Percentiles rank a stretch among this genome's conserved stretches.
phyloP scores from a whole-genome alignment of 257 asterid genomes.

The Primulina tabacum region DNA sequence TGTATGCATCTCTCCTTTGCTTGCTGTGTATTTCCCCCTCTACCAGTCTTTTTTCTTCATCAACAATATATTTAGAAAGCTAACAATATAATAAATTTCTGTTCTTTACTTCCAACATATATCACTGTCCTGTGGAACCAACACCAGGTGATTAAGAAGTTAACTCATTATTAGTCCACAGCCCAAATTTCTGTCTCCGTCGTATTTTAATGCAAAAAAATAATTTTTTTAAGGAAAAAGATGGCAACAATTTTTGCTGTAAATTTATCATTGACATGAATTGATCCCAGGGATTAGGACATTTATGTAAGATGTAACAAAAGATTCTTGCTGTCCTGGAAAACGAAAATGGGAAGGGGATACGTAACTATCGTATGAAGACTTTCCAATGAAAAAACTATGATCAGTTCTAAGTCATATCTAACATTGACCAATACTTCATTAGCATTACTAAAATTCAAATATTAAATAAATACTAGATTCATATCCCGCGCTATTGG shows the following conservation, averaged over 20 bases:
- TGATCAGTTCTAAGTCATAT: constrained; percentile 19
- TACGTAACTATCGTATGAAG: not conserved
- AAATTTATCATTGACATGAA: constrained; percentile 7
- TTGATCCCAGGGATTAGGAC: constrained; percentile 4
- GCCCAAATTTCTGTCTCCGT: not conserved
- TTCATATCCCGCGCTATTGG: not conserved
- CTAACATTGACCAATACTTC: not conserved
- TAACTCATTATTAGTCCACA: not conserved
- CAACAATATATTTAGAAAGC: not conserved
- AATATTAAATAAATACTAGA: not conserved
- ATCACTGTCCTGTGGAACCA: not conserved
- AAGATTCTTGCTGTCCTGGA: not conserved
- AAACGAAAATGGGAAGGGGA: not conserved
- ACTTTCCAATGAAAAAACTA: not conserved
- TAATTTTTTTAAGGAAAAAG: too few relatives aligned
- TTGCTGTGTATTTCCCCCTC: too few relatives aligned
- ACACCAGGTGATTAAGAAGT: not conserved
- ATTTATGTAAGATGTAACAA: constrained; percentile 10
- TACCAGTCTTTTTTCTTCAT: not conserved
- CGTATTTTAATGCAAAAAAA: not conserved
- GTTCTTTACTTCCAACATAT: not conserved
- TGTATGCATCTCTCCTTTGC: not conserved
- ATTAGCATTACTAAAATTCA: constrained; percentile 6
- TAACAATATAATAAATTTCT: too few relatives aligned
- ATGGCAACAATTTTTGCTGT: constrained; percentile 12